Evolutionary conservation across 768 basidiomycete genomes (phyloP).

Genomic region (Rubroboletus satanas): DNA sequence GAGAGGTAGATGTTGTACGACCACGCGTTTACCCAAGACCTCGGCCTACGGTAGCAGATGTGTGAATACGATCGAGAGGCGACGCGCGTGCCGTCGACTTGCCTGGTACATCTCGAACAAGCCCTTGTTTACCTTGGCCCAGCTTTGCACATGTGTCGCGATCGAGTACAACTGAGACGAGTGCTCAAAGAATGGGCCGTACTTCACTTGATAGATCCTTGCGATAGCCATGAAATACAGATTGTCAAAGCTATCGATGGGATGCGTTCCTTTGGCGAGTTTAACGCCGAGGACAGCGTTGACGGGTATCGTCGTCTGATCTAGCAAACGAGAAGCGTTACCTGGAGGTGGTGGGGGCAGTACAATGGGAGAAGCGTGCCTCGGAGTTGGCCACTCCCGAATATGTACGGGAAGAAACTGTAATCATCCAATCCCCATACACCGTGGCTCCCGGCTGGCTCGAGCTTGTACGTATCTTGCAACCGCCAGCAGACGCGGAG

Average conservation of each 20-base stretch:
- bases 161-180: slow-evolving; percentile 87
- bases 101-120: slow-evolving; percentile 96
- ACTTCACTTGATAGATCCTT: slow-evolving; percentile 77
- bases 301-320: slow-evolving; percentile 61
- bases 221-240: slow-evolving; percentile 76
- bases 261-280: slow-evolving; percentile 30
- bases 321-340: slow-evolving; percentile 33
- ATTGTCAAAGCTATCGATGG: slow-evolving; percentile 43
- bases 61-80: slow-evolving; percentile 2
- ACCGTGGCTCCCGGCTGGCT: slow-evolving; percentile 96
- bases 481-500: slow-evolving; percentile 77
- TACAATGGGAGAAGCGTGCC: slow-evolving; percentile 38
- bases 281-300: slow-evolving; percentile 56
- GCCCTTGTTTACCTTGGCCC: slow-evolving; percentile 87
- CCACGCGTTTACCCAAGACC: slow-evolving; percentile 91
- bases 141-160: slow-evolving; percentile 82
- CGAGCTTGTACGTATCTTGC: slow-evolving; percentile 85
- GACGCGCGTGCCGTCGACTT: slow-evolving; percentile 6
- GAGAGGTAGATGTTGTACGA: slow-evolving; percentile 89
- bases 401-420: slow-evolving; percentile 82
- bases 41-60: slow-evolving; percentile 54
- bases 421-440: slow-evolving; percentile 98
- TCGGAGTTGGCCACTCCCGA: slow-evolving; percentile 87
- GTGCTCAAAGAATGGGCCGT: slow-evolving; percentile 88
- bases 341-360: background rate